Base-by-base conservation (phyloP, 441 rosid species). In the Eruca vesicaria region DNA sequence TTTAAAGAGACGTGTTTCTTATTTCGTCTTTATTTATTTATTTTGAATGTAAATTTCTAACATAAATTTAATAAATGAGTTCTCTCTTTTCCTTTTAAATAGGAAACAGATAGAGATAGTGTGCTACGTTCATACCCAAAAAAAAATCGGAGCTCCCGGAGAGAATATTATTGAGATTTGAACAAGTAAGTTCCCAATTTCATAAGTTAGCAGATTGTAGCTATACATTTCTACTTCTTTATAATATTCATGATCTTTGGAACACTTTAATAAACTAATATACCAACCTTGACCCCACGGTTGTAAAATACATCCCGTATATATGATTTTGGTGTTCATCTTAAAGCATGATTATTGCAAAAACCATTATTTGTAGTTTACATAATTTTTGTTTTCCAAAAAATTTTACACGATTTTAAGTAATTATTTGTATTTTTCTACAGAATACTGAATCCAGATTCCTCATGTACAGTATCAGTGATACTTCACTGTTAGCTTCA, bases 101-200 rank as follows among this genome's bases (percentile, higher is more conserved):
- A 31, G 29, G 15, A 12, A 6, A 23, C 26, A 8, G 43, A 20
- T 26, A 10, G 55, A 32, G 20, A 32, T 19, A 59, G 26, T 9
- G 14, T 5, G 45, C 5, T 38, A 18, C n/a, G 9, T 9, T 20
- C 16, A 65, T 11, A 72, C 20, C n/a, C 16, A 1, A 29, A 19
- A 7, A 35, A 72, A 63, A 23, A 20, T 1, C 63, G 12, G 56
- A 66, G 56, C 73, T 62, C 73, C 6, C 9, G 5, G 26, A 21
- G 16, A 75, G 33, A 61, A 68, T 68, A 35, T 28, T 35, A 2
- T 38, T 26, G 48, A 45, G 18, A 60, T 10, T 58, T 52, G 28
- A 19, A 29, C 70, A 69, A 68, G 79, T 68, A 52, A 68, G 79
- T 29, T 21, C 41, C 29, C n/a, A 21, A 48, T 63, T 61, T 63